Evolutionary conservation across 768 basidiomycete genomes (phyloP).

Genomic region (Macrolepiota dolichaula): DNA sequence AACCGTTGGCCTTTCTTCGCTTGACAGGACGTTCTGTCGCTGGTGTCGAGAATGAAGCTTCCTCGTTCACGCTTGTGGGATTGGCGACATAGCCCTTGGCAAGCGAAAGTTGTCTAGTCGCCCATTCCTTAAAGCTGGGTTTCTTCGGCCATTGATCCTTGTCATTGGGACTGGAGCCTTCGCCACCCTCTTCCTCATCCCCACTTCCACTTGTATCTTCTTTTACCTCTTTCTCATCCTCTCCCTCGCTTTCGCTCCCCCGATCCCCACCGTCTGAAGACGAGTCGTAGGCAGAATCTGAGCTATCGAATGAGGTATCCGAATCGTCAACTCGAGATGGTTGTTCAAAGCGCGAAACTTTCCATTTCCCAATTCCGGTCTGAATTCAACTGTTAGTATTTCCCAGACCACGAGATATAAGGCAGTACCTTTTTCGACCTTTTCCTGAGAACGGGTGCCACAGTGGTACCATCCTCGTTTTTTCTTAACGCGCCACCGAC

Average conservation of each 20-base stretch:
- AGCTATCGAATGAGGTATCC: conserved; percentile 72
- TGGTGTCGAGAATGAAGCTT: conserved; percentile 8
- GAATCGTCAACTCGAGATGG: conserved; percentile 30
- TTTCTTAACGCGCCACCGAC: conserved; percentile 67
- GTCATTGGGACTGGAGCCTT: conserved; percentile 15
- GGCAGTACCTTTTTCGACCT: conserved; percentile 29
- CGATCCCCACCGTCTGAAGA: conserved; percentile 15
- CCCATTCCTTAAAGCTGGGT: conserved; percentile 86
- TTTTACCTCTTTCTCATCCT: conserved; percentile 12
- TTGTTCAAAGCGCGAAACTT: not conserved
- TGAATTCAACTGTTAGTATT: conserved; percentile 20
- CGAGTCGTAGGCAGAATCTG: conserved; percentile 57
- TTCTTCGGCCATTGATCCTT: conserved; percentile 30
- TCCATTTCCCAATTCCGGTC: conserved; percentile 44
- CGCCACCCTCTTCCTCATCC: conserved; percentile 18
- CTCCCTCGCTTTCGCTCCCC: conserved; percentile 15
- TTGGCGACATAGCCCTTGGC: conserved; percentile 35
- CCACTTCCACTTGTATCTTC: conserved; percentile 19
- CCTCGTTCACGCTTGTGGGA: conserved; percentile 16
- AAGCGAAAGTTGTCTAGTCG: conserved; percentile 65
- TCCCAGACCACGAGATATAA: not conserved
- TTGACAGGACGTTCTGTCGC: conserved; percentile 32
- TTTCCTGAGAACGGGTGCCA: conserved; percentile 46
- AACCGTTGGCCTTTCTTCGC: conserved; percentile 42
- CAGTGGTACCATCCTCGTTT: conserved; percentile 59